phyloP scores from a whole-genome alignment of 495 filamentous ascomycete genomes.

The Hypoxylon fuscum region DNA sequence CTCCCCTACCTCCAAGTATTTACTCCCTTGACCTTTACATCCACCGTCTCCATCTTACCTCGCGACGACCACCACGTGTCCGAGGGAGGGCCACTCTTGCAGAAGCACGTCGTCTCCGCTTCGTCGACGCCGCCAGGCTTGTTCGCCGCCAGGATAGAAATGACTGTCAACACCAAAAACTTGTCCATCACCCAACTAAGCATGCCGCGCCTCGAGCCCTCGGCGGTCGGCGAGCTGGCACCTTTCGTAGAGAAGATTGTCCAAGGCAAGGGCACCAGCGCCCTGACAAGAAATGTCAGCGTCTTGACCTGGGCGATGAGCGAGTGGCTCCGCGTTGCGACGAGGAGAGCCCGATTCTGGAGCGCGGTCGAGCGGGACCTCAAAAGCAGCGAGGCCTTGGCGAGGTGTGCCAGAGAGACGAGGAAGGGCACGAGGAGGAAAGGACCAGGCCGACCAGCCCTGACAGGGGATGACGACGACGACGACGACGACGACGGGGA shows the following conservation, averaged over 20 bases:
- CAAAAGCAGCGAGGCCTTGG: constrained; percentile 38
- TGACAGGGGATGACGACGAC: constrained; percentile 29
- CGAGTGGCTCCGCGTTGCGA: constrained; percentile 59
- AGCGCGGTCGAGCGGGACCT: constrained; percentile 53
- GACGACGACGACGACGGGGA: constrained; percentile 36
- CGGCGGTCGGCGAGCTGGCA: constrained; percentile 52
- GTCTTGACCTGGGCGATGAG: constrained; percentile 62
- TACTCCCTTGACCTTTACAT: constrained; percentile 62
- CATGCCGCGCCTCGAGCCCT: constrained; percentile 54
- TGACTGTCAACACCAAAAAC: constrained; percentile 56
- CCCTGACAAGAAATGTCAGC: constrained; percentile 53
- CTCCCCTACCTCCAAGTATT: constrained; percentile 67
- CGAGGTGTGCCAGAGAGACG: constrained; percentile 38
- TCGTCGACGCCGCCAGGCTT: constrained; percentile 50
- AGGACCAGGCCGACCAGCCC: constrained; percentile 15
- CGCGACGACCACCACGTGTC: constrained; percentile 23
- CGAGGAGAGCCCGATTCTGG: constrained; percentile 58
- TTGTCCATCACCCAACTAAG: constrained; percentile 49
- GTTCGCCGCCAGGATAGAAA: constrained; percentile 56
- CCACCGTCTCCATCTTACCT: constrained; percentile 54
- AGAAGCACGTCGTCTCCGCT: constrained; percentile 52
- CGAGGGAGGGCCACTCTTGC: constrained; percentile 46
- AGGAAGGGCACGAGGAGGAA: constrained; percentile 35
- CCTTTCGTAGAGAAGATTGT: constrained; percentile 49
- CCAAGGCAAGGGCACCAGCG: constrained; percentile 38